Base-by-base conservation (phyloP, 2,329 filamentous ascomycete species). In the Neonectria magnoliae region DNA sequence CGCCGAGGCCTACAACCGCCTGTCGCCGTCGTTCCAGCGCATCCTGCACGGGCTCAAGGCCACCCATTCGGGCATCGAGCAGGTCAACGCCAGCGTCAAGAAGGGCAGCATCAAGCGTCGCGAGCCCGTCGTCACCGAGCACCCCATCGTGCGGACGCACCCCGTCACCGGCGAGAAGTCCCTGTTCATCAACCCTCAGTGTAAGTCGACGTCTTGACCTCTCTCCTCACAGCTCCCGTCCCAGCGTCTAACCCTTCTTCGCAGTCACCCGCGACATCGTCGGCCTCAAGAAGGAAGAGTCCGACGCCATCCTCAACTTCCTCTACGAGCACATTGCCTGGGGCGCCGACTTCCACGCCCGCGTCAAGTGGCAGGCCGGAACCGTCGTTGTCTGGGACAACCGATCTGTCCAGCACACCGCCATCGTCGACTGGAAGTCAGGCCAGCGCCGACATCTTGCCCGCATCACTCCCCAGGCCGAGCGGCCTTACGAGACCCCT, bases 301-400 rank as follows among this genome's bases (percentile, higher is more conserved):
- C 90, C 2, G 93, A 97, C 68, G 85, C 85, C 52, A 81, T 94
- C 10, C 84, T 94, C 60, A 89, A 92, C 74, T 91, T 94, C 78
- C 81, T 94, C 7, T 93, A 83, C 68, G 79, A 83, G 73, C 84
- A 86, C 66, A 80, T 86, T 16, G 80, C 81, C 1, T 78, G 77
- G 51, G 83, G 83, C 31, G 90, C 91, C 45, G 91, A 94, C 76
- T 82, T 91, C 64, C 90, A 93, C 71, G 90, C 87, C 6, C 84
- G 91, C 25, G 85, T 97, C 54, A 91, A 90, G 77, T 97, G 93
- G 93, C 88, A 89, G 71, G 84, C 88, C 47, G 87, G 88, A n/a
- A 95, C 92, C 0, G 93, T 97, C 1, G 91, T 96, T 2, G 89
- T 95, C 1, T 97, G 93, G 93, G 93, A 96, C 77, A 96, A 95